These are phyloP conservation scores for Leucaena leucocephala DNA, from an alignment of 306 rosid species.

Conservation along the genomic window DNA sequence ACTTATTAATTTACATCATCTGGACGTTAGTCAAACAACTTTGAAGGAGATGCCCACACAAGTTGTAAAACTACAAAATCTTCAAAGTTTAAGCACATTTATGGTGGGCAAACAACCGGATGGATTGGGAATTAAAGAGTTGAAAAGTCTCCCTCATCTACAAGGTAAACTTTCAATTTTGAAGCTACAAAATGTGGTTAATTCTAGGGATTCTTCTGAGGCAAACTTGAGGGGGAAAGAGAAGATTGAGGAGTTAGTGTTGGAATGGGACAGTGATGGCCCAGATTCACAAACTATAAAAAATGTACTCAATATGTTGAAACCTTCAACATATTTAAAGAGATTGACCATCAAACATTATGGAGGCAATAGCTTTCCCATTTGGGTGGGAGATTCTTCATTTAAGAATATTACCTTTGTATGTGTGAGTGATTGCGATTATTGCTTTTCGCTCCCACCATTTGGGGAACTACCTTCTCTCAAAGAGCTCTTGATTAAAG, in stretches of 20 bases:
- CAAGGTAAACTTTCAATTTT: too few relatives aligned
- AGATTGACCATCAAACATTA: slow-evolving; percentile 11
- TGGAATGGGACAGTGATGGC: slow-evolving; percentile 6
- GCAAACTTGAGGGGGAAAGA: too few relatives aligned
- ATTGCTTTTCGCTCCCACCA: background rate
- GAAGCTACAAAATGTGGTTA: too few relatives aligned
- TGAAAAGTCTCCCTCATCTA: too few relatives aligned
- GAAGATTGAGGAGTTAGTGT: background rate
- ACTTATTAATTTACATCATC: slow-evolving; percentile 4
- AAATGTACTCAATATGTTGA: slow-evolving; percentile 23
- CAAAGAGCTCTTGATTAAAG: background rate
- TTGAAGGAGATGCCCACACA: background rate
- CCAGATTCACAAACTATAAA: background rate
- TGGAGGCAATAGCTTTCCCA: slow-evolving; percentile 7
- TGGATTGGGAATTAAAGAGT: too few relatives aligned
- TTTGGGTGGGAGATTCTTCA: slow-evolving; percentile 19
- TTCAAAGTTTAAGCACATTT: slow-evolving; percentile 19
- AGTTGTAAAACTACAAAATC: background rate
- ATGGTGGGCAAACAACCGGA: background rate
- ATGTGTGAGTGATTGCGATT: background rate
- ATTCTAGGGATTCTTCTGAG: too few relatives aligned
- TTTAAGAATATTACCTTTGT: background rate
- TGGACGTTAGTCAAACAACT: background rate
- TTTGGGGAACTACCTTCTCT: slow-evolving; percentile 26
- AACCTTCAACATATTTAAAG: slow-evolving; percentile 25